Conservation (phyloP, 1,139 yeast genomes). For the Lodderomyces beijingensis region DNA sequence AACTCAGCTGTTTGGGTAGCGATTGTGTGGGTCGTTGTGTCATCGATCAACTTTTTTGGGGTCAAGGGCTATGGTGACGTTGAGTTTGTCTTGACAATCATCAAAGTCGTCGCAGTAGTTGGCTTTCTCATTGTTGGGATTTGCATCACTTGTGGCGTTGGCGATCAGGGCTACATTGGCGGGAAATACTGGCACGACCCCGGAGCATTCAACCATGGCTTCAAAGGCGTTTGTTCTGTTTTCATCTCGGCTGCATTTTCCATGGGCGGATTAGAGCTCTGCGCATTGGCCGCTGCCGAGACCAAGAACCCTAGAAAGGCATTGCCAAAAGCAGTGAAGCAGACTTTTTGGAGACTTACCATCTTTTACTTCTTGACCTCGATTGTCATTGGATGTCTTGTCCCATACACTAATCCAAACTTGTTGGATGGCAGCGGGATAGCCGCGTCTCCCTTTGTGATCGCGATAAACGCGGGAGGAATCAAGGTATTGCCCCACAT, state of each 20-base stretch:
- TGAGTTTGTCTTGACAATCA: constrained; percentile 36
- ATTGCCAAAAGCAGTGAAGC: constrained; percentile 71
- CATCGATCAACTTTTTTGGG: constrained; percentile 38
- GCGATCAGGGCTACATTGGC: constrained; percentile 39
- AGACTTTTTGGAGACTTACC: constrained; percentile 68
- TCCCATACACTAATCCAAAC: constrained; percentile 32
- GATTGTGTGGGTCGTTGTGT: constrained; percentile 33
- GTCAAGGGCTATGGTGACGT: constrained; percentile 47
- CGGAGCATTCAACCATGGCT: constrained; percentile 49
- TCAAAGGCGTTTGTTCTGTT: constrained; percentile 82
- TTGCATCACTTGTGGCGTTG: constrained; percentile 41
- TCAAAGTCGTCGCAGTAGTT: constrained; percentile 40
- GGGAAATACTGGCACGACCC: constrained; percentile 38
- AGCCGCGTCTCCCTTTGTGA: constrained; percentile 40
- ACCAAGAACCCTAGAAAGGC: constrained; percentile 65
- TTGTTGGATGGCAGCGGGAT: constrained; percentile 33
- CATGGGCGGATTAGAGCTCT: constrained; percentile 54
- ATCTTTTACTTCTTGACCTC: constrained; percentile 52
- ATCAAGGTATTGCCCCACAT: constrained; percentile 43
- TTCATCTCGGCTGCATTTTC: constrained; percentile 87
- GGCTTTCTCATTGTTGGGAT: constrained; percentile 41
- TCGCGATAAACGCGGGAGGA: constrained; percentile 37
- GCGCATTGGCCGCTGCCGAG: constrained; percentile 84
- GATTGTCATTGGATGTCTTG: constrained; percentile 44
- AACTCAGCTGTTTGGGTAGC: constrained; percentile 45